phyloP scores from a whole-genome alignment of 805 yeast genomes.

The Saccharomycopsis babjevae region DNA sequence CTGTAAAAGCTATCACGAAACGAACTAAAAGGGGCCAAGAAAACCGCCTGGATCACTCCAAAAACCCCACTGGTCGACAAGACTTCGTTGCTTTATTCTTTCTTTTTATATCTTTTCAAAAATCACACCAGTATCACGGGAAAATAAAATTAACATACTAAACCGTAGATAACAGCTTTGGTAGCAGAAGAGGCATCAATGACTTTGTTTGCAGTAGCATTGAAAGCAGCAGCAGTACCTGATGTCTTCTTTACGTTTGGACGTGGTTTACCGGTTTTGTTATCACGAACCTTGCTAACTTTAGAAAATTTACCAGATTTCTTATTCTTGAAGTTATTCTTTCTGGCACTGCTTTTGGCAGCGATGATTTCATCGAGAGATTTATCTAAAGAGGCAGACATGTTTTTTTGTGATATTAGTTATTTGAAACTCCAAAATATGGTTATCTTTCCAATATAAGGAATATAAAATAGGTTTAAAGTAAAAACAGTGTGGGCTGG shows the following conservation, averaged over 20 bases:
- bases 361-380: slow-evolving; percentile 92
- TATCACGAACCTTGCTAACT: slow-evolving; percentile 25
- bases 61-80: no score
- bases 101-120: neutral
- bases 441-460: no score
- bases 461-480: no score
- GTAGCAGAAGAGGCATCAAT: slow-evolving; percentile 50
- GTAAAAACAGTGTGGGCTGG: no score
- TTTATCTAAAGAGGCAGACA: slow-evolving; percentile 81
- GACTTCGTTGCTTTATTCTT: neutral
- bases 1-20: neutral
- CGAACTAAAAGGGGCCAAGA: neutral
- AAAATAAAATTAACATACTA: slow-evolving; percentile 29
- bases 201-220: slow-evolving; percentile 28
- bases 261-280: slow-evolving; percentile 24
- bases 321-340: slow-evolving; percentile 20
- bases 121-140: neutral
- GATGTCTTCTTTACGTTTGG: slow-evolving; percentile 22
- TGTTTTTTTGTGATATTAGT: slow-evolving; percentile 23
- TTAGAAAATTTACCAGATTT: slow-evolving; percentile 23
- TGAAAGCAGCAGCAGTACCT: slow-evolving; percentile 22
- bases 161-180: slow-evolving; percentile 75
- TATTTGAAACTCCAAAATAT: neutral
- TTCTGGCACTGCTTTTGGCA: slow-evolving; percentile 35
- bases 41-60: no score